These are phyloP conservation scores for Bruguiera parviflora DNA, from an alignment of 345 rosid species.

Conservation along the genomic window DNA sequence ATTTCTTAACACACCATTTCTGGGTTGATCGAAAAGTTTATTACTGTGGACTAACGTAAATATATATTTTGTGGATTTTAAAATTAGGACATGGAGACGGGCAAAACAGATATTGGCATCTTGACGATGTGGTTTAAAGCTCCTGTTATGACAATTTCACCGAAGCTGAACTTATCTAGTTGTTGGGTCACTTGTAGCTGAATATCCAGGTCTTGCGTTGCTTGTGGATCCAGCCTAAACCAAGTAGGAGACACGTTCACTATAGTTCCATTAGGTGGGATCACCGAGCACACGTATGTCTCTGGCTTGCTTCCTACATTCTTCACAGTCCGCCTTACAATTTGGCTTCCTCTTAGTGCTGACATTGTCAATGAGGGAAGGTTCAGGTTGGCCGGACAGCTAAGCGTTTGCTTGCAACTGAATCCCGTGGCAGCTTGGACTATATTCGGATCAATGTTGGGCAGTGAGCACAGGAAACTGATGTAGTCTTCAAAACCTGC, in stretches of 20 bases:
- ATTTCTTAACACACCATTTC: too few relatives aligned
- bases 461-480: slow-evolving; percentile 66
- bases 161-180: slow-evolving; percentile 47
- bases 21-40: too few relatives aligned
- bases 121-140: slow-evolving; percentile 64
- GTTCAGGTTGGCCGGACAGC: slow-evolving; percentile 68
- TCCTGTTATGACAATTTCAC: slow-evolving; percentile 67
- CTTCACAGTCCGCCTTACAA: slow-evolving; percentile 50
- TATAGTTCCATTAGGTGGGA: slow-evolving; percentile 60
- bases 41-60: too few relatives aligned
- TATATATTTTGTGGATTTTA: not conserved
- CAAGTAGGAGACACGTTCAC: slow-evolving; percentile 51
- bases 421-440: slow-evolving; percentile 51
- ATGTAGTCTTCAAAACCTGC: slow-evolving; percentile 64
- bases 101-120: slow-evolving; percentile 53
- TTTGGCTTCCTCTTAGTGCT: slow-evolving; percentile 35
- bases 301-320: slow-evolving; percentile 51
- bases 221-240: slow-evolving; percentile 50
- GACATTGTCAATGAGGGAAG: slow-evolving; percentile 74
- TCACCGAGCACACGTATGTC: slow-evolving; percentile 46
- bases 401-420: slow-evolving; percentile 37
- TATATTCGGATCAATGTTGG: slow-evolving; percentile 29
- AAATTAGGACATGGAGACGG: slow-evolving; percentile 20
- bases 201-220: slow-evolving; percentile 47
- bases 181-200: slow-evolving; percentile 42